Evolutionary conservation across 495 filamentous ascomycete genomes (phyloP), one percentile per base, ranked within the genome.

Genomic region (Trichoderma reesei): DNA sequence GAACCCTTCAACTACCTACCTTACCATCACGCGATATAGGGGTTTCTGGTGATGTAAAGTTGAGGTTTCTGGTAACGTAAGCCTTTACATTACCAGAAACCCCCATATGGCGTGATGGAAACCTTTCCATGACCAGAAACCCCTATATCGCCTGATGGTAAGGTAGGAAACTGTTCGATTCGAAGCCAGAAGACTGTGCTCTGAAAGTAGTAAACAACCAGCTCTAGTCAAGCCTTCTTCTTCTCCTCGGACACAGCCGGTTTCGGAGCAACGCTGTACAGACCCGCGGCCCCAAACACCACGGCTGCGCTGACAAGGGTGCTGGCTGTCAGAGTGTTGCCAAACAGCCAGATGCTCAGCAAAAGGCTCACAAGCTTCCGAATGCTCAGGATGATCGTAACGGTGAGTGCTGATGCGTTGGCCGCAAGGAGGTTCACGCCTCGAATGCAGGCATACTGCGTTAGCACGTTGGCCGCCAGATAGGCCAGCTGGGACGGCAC

Each of bases 371-470:
- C 86, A n/a, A 98, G 79, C 74, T 98, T 98, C 68, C 94, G 83
- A 60, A 98, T 88, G 72, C 98, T 98, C 34, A 98, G 81, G 39
- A 96, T 90, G 48, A 98, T 94, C 1, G 93, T 96, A 16, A 98
- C 94, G 0, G 93, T 97, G 61, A 98, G 79, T 0, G 94, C 96
- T 16, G 93, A 92, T 3, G 90, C 88, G 56, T 86, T 86, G 0
- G 92, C 89, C 1, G 88, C 90, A 4, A 98, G 79, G 20, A 96
- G 82, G 68, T 98, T 97, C 41, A 98, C 94, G 2, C 94, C 94
- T 5, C 91, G 88, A 66, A 98, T 96, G 72, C 94, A 98, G 20
- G 89, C 80, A 70, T 96, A 94, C 74, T 98, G 94, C 36, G 94
- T 98, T 48, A 95, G 66, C 1, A 92, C 89, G 73, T 98, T 98